Percentiles rank a stretch among this genome's conserved stretches.
Evolutionary conservation across 352 stramenopile genomes (phyloP).

Genomic region (Saprolegnia parasitica): DNA sequence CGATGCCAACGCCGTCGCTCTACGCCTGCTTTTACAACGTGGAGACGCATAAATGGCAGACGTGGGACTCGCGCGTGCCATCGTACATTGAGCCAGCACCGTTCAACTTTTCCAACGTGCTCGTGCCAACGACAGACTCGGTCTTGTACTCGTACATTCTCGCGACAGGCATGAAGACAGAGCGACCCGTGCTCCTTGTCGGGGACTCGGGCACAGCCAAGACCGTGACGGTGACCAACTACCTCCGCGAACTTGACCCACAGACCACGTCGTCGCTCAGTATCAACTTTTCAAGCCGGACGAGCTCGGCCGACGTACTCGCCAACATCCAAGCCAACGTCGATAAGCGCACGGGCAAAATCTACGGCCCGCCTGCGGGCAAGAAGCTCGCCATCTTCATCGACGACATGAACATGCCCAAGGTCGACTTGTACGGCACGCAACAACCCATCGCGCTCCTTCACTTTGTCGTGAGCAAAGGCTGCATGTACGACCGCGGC

Average conservation of each 20-base stretch:
- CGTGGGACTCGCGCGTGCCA: conserved; percentile 81
- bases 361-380: conserved; percentile 89
- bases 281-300: conserved; percentile 93
- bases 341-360: conserved; percentile 93
- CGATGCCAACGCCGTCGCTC: conserved; percentile 69
- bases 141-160: conserved; percentile 93
- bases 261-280: conserved; percentile 63
- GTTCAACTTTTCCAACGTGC: conserved; percentile 94
- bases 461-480: conserved; percentile 90
- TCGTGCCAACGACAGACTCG: conserved; percentile 93
- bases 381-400: conserved; percentile 95
- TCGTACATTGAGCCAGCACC: conserved; percentile 88
- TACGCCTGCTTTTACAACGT: conserved; percentile 90
- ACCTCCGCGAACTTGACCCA: conserved; percentile 77
- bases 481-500: conserved; percentile 90
- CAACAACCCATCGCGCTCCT: conserved; percentile 94
- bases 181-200: conserved; percentile 90
- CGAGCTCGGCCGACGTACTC: conserved; percentile 91
- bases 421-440: conserved; percentile 93
- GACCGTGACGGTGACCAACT: conserved; percentile 94
- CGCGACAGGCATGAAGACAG: conserved; percentile 75
- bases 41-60: conserved; percentile 87
- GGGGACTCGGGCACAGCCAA: conserved; percentile 94
- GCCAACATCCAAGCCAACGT: conserved; percentile 94
- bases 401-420: conserved; percentile 97